These are phyloP conservation scores for Ambrosiella beaveri DNA, from an alignment of 2,329 filamentous ascomycete genomes.

Conservation along the genomic window DNA sequence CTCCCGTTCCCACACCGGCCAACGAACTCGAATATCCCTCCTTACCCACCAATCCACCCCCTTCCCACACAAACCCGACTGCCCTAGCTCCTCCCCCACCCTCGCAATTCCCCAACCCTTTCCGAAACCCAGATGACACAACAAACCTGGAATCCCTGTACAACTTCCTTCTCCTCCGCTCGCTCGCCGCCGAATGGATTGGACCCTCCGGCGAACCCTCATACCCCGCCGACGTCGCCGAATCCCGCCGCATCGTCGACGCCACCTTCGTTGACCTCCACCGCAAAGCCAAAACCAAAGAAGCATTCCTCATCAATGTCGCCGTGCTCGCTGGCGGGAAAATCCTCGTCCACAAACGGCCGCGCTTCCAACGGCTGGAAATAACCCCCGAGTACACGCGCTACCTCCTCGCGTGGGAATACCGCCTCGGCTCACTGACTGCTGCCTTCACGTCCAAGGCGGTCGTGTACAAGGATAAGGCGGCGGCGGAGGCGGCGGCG, in stretches of 20 bases:
- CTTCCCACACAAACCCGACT: neutral
- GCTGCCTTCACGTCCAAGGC: slow-evolving; percentile 8
- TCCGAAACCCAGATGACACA: slow-evolving; percentile 22
- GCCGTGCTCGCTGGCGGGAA: slow-evolving; percentile 38
- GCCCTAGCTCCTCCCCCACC: neutral
- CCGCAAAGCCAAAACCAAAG: slow-evolving; percentile 30
- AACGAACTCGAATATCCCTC: slow-evolving; percentile 8
- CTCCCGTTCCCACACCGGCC: slow-evolving; percentile 2
- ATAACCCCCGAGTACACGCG: slow-evolving; percentile 4
- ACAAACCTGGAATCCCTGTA: slow-evolving; percentile 43
- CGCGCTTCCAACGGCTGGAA: slow-evolving; percentile 9
- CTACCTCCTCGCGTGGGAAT: slow-evolving; percentile 11
- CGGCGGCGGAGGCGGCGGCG: neutral
- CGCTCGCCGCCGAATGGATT: slow-evolving; percentile 34
- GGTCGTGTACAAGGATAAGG: slow-evolving; percentile 5
- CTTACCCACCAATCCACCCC: neutral
- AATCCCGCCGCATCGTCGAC: slow-evolving; percentile 36
- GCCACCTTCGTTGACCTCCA: slow-evolving; percentile 36
- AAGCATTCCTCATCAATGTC: slow-evolving; percentile 42
- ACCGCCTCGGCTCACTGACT: slow-evolving; percentile 7
- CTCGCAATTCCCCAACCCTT: slow-evolving; percentile 12
- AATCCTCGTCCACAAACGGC: slow-evolving; percentile 26
- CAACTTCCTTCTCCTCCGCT: slow-evolving; percentile 33
- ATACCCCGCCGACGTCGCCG: slow-evolving; percentile 30
- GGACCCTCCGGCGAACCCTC: slow-evolving; percentile 28